Percentiles rank a stretch among this genome's conserved stretches.
These are phyloP conservation scores for Vitis labrusca DNA, from an alignment of 164 flowering plant species.

Conservation along the genomic window DNA sequence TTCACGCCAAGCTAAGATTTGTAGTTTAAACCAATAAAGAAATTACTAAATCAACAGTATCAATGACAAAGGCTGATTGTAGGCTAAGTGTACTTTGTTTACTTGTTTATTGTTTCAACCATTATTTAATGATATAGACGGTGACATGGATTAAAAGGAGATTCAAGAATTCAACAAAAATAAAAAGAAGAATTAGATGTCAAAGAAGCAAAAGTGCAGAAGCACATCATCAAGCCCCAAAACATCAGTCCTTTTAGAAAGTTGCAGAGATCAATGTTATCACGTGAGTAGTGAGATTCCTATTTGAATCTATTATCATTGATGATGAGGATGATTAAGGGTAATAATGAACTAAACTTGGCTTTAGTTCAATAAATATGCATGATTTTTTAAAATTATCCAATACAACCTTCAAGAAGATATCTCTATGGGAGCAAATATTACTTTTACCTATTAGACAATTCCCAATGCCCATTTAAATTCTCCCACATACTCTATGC, in stretches of 20 bases:
- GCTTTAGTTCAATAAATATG: neutral
- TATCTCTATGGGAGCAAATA: neutral
- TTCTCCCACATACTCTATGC: neutral
- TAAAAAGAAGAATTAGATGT: neutral
- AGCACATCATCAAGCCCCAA: neutral
- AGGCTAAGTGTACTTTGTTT: neutral
- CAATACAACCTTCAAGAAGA: constrained; percentile 5
- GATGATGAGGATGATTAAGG: neutral
- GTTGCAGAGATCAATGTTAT: neutral
- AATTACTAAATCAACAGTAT: constrained; percentile 2
- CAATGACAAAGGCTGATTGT: neutral
- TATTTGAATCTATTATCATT: neutral
- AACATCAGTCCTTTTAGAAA: constrained; percentile 5
- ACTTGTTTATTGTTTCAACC: neutral
- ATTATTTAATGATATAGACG: neutral
- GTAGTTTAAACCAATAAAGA: neutral
- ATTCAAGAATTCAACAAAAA: neutral
- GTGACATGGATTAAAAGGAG: neutral
- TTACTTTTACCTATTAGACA: constrained; percentile 13
- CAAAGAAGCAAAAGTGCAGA: neutral
- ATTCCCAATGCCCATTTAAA: constrained; percentile 11
- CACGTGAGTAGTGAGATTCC: constrained; percentile 13
- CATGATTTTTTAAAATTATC: neutral
- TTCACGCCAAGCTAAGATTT: neutral
- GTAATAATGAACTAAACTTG: neutral